Percentiles rank a stretch among this genome's conserved stretches.
Conservation (phyloP, 208 protist genomes). For the Acanthamoeba healyi region DNA sequence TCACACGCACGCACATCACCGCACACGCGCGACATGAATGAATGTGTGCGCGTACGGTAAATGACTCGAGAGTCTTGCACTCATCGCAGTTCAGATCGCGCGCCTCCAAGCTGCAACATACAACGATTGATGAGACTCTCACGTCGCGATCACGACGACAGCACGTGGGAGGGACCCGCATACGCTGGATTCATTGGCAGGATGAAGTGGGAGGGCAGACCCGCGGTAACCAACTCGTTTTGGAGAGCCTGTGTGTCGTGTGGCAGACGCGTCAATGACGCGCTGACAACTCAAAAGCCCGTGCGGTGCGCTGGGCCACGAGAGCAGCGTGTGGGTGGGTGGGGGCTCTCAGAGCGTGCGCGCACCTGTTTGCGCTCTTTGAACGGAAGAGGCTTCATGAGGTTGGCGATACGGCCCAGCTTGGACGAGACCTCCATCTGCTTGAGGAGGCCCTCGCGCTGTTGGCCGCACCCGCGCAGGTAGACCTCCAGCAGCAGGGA, state of each 20-base stretch:
- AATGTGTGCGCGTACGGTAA: not conserved
- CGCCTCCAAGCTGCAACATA: conserved; percentile 8
- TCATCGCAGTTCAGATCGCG: not conserved
- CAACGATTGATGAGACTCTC: no score
- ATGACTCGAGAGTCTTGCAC: not conserved
- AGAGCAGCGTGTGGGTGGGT: no score
- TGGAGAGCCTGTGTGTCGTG: not conserved
- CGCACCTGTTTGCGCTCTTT: conserved; percentile 1
- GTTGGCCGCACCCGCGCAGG: conserved; percentile 78
- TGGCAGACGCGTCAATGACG: no score
- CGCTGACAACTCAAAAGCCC: no score
- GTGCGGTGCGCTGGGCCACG: no score
- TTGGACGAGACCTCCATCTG: conserved; percentile 10
- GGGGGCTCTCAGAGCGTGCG: no score
- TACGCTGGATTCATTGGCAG: conserved; percentile 31
- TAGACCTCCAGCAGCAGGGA: conserved; percentile 86
- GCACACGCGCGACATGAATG: no score
- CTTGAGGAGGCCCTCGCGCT: conserved; percentile 15
- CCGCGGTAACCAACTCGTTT: not conserved
- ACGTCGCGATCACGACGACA: no score
- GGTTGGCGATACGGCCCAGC: not conserved
- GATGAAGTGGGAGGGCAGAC: not conserved
- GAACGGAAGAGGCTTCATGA: conserved; percentile 33
- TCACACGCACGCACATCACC: no score
- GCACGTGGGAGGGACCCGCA: no score